Percentiles rank a stretch among this genome's conserved stretches.
phyloP scores from a whole-genome alignment of 306 rosid genomes.

The Dalbergia cultrata region DNA sequence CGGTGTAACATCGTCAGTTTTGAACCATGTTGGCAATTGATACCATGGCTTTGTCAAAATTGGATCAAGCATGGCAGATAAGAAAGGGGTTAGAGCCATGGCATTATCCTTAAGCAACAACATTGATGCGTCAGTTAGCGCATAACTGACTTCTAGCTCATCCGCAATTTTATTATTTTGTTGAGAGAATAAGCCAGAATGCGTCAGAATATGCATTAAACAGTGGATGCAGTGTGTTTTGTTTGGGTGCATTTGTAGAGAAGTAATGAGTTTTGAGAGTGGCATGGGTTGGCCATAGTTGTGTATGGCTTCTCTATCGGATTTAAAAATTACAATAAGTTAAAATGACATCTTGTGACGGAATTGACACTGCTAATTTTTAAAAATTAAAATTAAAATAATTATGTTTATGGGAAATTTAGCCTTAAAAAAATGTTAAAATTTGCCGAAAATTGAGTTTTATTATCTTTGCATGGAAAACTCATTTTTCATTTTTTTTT shows the following conservation, averaged over 20 bases:
- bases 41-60: conserved; percentile 33
- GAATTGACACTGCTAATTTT: too few relatives aligned
- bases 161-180: not conserved
- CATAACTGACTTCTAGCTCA: conserved; percentile 39
- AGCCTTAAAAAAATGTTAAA: too few relatives aligned
- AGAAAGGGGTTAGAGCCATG: conserved; percentile 28
- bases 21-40: conserved; percentile 43
- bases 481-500: too few relatives aligned
- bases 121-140: conserved; percentile 44
- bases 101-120: conserved; percentile 53
- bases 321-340: too few relatives aligned
- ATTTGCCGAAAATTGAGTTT: too few relatives aligned
- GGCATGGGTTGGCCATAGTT: conserved; percentile 61
- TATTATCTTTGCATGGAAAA: too few relatives aligned
- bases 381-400: too few relatives aligned
- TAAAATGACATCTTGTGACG: too few relatives aligned
- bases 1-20: conserved; percentile 17
- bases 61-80: conserved; percentile 41
- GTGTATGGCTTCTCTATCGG: conserved; percentile 49
- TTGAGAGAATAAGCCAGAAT: conserved; percentile 52
- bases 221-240: conserved; percentile 44
- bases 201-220: conserved; percentile 53
- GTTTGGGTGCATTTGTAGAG: conserved; percentile 47
- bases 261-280: conserved; percentile 51
- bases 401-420: too few relatives aligned